phyloP scores from a whole-genome alignment of 768 basidiomycete species.

The Hericium rajendrae region DNA sequence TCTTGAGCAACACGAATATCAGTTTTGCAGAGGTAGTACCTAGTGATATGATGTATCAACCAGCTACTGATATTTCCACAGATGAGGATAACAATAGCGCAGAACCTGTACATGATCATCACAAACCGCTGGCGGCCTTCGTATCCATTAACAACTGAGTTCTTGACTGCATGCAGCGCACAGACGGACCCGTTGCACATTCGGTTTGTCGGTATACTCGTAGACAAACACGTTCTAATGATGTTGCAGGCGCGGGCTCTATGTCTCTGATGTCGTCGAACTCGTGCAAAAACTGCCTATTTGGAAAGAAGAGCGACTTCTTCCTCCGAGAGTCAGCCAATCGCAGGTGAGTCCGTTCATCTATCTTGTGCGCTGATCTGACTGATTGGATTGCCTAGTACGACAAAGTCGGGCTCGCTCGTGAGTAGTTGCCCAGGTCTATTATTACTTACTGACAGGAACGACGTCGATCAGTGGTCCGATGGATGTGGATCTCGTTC shows the following conservation, averaged over 20 bases:
- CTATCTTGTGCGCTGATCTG: too few species aligned
- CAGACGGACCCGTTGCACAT: conserved; percentile 12
- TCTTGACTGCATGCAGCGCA: conserved; percentile 4
- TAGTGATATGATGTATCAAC: not conserved
- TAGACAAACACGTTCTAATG: not conserved
- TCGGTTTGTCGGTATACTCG: conserved; percentile 1
- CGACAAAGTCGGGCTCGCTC: conserved; percentile 81
- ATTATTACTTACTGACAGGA: conserved; percentile 1
- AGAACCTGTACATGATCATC: conserved; percentile 9
- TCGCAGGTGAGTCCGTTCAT: conserved; percentile 42
- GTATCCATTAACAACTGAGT: conserved; percentile 7
- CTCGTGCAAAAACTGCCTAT: conserved; percentile 50
- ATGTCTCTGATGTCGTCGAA: conserved; percentile 45
- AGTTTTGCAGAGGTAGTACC: conserved; percentile 71
- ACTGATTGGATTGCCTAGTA: conserved; percentile 35
- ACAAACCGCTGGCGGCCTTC: conserved; percentile 11
- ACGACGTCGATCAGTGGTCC: conserved; percentile 39
- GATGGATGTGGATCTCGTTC: conserved; percentile 73
- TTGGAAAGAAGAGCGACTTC: conserved; percentile 69
- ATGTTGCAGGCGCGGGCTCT: conserved; percentile 38
- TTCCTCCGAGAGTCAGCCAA: conserved; percentile 79
- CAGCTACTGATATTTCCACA: not conserved
- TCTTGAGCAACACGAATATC: conserved; percentile 70
- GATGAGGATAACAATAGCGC: conserved; percentile 7
- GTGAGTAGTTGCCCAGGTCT: conserved; percentile 31